phyloP scores from a whole-genome alignment of 768 basidiomycete genomes.

The Xanthoconium purpureum region DNA sequence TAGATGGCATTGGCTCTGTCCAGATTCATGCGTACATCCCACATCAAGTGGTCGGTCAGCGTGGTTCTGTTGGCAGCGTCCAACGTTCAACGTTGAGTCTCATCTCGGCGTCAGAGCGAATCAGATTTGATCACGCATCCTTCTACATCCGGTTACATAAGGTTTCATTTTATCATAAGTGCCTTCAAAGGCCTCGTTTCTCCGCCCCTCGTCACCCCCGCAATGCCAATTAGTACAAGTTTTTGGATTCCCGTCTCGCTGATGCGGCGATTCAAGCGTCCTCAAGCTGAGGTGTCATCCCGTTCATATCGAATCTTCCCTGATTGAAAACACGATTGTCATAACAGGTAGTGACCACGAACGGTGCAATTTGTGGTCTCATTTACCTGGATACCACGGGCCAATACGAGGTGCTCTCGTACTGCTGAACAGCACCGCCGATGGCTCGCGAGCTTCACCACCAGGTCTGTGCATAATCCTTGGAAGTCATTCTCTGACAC shows the following conservation, averaged over 20 bases:
- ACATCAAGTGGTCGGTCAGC: slow-evolving; percentile 6
- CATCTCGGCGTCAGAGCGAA: slow-evolving; percentile 28
- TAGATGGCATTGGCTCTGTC: background rate
- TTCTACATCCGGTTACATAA: slow-evolving; percentile 6
- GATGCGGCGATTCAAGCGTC: slow-evolving; percentile 3
- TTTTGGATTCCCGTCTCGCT: slow-evolving; percentile 15
- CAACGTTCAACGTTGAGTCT: slow-evolving; percentile 8
- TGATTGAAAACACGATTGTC: slow-evolving; percentile 18
- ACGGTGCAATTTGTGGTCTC: background rate
- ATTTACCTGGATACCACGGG: slow-evolving; percentile 8
- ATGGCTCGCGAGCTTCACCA: background rate
- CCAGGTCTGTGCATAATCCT: slow-evolving; percentile 10
- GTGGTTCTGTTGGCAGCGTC: slow-evolving; percentile 1
- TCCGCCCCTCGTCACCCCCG: slow-evolving; percentile 20
- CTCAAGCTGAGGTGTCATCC: slow-evolving; percentile 8
- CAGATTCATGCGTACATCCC: slow-evolving; percentile 7
- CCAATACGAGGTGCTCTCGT: background rate
- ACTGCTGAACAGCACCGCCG: background rate
- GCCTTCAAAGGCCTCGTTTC: slow-evolving; percentile 13
- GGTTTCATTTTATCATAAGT: slow-evolving; percentile 23
- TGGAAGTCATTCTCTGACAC: slow-evolving; percentile 4
- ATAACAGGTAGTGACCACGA: slow-evolving; percentile 11
- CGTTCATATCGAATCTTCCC: slow-evolving; percentile 18
- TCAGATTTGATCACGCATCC: slow-evolving; percentile 10
- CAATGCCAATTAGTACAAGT: slow-evolving; percentile 12